Conservation (phyloP, 2,329 filamentous ascomycete species). For the Aspergillus caelatus region DNA sequence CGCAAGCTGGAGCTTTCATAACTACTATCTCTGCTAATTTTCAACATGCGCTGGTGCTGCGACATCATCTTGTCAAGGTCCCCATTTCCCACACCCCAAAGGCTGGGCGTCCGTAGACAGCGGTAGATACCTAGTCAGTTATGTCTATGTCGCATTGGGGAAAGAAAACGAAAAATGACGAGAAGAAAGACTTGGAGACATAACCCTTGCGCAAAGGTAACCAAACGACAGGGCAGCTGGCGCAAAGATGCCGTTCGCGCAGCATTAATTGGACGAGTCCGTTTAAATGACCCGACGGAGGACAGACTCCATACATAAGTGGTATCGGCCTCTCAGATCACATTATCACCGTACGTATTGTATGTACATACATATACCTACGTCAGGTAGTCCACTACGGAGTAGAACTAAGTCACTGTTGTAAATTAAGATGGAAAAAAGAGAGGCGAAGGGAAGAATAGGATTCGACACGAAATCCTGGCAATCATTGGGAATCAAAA, state of each 20-base stretch:
- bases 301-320: slow-evolving; percentile 1
- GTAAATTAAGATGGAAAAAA: neutral
- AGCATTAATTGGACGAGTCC: slow-evolving; percentile 7
- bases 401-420: neutral
- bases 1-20: slow-evolving; percentile 10
- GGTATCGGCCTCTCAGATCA: neutral
- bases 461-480: neutral
- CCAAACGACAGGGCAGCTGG: slow-evolving; percentile 14
- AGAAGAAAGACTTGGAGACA: neutral
- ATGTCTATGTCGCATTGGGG: slow-evolving; percentile 3
- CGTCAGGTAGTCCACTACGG: neutral
- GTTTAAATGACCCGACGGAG: slow-evolving; percentile 5
- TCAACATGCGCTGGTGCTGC: neutral
- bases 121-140: neutral
- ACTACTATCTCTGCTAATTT: neutral
- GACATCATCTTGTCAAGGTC: neutral
- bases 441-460: neutral
- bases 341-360: neutral
- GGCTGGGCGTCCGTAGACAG: neutral
- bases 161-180: neutral
- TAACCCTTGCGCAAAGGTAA: neutral
- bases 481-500: slow-evolving; percentile 2
- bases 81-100: neutral
- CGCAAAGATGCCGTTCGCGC: slow-evolving; percentile 24
- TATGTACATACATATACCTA: neutral